Conservation (phyloP, 352 stramenopile species). For the Aphanomyces stellatus region DNA sequence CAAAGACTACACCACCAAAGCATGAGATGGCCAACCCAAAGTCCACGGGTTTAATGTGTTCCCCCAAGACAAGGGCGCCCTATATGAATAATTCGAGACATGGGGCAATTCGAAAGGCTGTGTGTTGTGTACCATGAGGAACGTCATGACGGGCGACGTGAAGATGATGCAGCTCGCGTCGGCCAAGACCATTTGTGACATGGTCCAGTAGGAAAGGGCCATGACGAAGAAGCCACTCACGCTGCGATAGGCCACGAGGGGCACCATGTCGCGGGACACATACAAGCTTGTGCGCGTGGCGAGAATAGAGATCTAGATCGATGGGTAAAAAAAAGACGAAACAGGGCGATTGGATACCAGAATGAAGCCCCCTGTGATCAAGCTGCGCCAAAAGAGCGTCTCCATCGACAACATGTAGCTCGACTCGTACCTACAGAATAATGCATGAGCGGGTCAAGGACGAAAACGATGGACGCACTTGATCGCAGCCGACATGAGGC, state of each 20-base stretch:
- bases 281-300: conserved; percentile 22
- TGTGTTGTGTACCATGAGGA: neutral
- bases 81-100: conserved; percentile 5
- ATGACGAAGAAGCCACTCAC: conserved; percentile 34
- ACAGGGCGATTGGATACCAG: no score
- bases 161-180: conserved; percentile 60
- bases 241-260: conserved; percentile 32
- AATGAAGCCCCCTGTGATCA: conserved; percentile 43
- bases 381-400: conserved; percentile 54
- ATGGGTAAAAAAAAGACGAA: no score
- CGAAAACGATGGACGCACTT: conserved; percentile 35
- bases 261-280: conserved; percentile 34
- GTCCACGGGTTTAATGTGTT: neutral
- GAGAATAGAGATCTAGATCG: conserved; percentile 30
- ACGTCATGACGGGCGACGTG: conserved; percentile 11
- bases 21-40: neutral
- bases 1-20: conserved; percentile 14
- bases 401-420: conserved; percentile 49
- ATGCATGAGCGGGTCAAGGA: no score
- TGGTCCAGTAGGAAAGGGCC: conserved; percentile 41
- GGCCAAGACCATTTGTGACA: conserved; percentile 46
- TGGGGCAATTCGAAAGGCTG: no score
- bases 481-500: conserved; percentile 44
- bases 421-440: conserved; percentile 14
- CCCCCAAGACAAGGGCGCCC: neutral